Evolutionary conservation across 805 yeast genomes (phyloP), one percentile per base, ranked within the genome.

Genomic region (Candida rishiriensis): DNA sequence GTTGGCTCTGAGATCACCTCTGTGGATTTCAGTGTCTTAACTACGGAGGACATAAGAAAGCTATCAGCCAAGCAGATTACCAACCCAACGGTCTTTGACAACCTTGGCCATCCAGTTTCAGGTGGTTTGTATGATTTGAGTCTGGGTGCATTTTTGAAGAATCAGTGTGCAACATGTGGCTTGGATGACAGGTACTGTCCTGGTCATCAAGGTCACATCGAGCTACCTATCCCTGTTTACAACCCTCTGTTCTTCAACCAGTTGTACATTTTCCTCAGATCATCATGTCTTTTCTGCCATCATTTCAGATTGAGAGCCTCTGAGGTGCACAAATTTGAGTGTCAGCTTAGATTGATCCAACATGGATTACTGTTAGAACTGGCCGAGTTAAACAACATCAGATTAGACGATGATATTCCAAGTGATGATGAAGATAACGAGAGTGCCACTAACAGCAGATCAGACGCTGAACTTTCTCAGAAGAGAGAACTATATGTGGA

Each of bases 121-220:
- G 90, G 93, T 48, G 99, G 99, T 65, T 71, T 93, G 30, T 93
- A 93, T 59, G 99, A 93, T 67, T 75, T 91, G 49, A 81, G 96
- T n/a, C 70, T 93, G 34, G 99, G 99, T 53, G 98, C 99, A 0
- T 93, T 89, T 59, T 71, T 88, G 50, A 77, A 83, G 59, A 88
- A 91, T 63, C 73, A 86, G 46, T 89, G 99, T 78, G 76, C 93
- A 17, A 91, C 98, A 1, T 93, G 99, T 77, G 97, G 98, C 15
- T 73, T 91, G 50, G 96, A 90, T 63, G 97, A 91, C 55, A 81
- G 85, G 60, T 83, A 79, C 56, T 93, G 99, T 71, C 97, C 97
- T 3, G 99, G 99, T 38, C 99, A 93, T 65, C 88, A 89, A 65
- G 99, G 99, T 49, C 99, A 93, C 65, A 89, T 93, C 51, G 97